Base-by-base conservation (phyloP, 441 rosid genomes). In the Pelargonium myrrhifolium region DNA sequence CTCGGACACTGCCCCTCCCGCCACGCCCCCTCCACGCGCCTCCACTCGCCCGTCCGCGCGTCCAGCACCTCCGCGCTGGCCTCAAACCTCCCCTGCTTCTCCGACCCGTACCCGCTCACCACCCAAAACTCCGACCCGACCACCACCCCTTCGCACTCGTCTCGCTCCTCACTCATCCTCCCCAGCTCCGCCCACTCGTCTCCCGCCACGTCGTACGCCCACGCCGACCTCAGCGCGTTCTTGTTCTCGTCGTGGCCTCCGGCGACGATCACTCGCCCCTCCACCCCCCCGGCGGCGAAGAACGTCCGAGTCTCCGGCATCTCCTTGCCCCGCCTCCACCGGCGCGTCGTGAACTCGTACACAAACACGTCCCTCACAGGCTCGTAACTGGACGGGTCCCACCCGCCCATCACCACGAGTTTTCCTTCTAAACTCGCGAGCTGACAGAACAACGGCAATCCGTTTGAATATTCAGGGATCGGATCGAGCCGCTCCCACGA, bases 211-310 rank as follows among this genome's bases (percentile, higher is more conserved):
- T 82, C 77, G n/a, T 87, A 85, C 0, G 65, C 78, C 87, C 88
- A 84, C 9, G 81, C 82, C 0, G 86, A 66, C 7, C 67, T 73
- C 68, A 87, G 28, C 6, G 86, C 84, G 73, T 80, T 85, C 69
- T 87, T 85, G 74, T 58, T 68, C 77, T 74, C 74, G 18, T 87
- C 83, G 9, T 87, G 89, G 0, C 89, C 87, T 0, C 86, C 86
- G 0, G 87, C 87, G 1, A 85, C 67, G 10, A 77, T 56, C 0
- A 87, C 62, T 5, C 67, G 56, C 3, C 84, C 82, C 1, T 65
- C 59, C 3, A 74, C 18, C 65, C 55, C 77, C 0, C 82, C 86
- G 0, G 67, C 40, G 18, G 84, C 82, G 15, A 83, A 87, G 70
- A 87, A 85, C 0, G 89, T 83, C 45, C 84, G 76, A 1, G 22